phyloP scores from a whole-genome alignment of 2,329 filamentous ascomycete species.

The Alternaria ethzedia region DNA sequence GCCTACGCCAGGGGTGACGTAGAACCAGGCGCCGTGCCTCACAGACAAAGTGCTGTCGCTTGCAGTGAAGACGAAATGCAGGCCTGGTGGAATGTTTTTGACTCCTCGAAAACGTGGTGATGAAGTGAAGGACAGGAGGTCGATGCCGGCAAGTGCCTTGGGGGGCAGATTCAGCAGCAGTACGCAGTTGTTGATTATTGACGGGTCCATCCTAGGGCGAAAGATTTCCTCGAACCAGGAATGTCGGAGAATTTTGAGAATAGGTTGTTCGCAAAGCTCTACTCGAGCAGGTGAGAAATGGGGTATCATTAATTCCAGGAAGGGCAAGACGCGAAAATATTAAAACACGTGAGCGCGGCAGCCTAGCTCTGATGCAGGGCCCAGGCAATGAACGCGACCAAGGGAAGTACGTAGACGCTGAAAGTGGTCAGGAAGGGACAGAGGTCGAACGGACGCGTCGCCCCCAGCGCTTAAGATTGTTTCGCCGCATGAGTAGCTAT shows the following conservation, averaged over 20 bases:
- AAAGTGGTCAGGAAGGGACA: not conserved
- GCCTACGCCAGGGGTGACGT: conserved; percentile 51
- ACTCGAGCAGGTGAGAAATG: conserved; percentile 21
- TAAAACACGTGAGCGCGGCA: conserved; percentile 17
- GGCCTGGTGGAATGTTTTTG: conserved; percentile 63
- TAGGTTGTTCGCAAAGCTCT: conserved; percentile 19
- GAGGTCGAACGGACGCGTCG: not conserved
- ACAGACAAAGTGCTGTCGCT: conserved; percentile 65
- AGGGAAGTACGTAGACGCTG: not conserved
- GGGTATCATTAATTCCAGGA: conserved; percentile 24
- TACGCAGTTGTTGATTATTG: conserved; percentile 43
- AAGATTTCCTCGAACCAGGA: conserved; percentile 44
- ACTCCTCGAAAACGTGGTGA: conserved; percentile 67
- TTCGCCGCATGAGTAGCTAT: conserved; percentile 14
- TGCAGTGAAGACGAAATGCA: conserved; percentile 68
- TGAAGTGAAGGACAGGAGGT: conserved; percentile 67
- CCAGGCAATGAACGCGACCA: not conserved
- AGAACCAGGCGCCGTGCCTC: conserved; percentile 68
- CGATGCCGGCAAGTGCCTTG: conserved; percentile 60
- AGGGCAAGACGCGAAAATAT: conserved; percentile 15
- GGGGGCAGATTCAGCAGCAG: conserved; percentile 55
- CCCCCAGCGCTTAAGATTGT: not conserved
- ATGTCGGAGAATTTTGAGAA: conserved; percentile 45
- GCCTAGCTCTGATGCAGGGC: conserved; percentile 1
- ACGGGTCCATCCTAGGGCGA: conserved; percentile 43